A percentile compares a stretch with the other conserved stretches of the same genome.
Conservation (phyloP, 2,329 filamentous ascomycete genomes). For the Arachnomyces sp. region DNA sequence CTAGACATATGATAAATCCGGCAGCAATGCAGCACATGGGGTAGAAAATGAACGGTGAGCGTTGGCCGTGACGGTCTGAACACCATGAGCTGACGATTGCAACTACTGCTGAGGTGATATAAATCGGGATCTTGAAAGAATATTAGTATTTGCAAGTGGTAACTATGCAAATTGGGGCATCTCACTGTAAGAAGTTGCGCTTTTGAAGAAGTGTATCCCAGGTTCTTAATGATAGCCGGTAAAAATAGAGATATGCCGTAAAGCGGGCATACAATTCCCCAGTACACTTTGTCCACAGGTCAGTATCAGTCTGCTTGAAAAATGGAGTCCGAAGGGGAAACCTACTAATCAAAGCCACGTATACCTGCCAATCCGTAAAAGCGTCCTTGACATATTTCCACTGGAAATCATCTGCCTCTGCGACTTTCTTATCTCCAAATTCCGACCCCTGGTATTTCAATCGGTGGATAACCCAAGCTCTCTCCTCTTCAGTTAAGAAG, state of each 20-base stretch:
- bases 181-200: conserved; percentile 33
- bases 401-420: conserved; percentile 26
- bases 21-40: conserved; percentile 47
- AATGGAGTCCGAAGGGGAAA: neutral
- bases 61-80: conserved; percentile 48
- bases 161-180: neutral
- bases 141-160: neutral
- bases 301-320: conserved; percentile 8
- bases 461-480: conserved; percentile 29
- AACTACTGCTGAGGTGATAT: conserved; percentile 31
- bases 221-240: conserved; percentile 34
- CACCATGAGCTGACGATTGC: conserved; percentile 42
- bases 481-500: conserved; percentile 35
- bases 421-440: conserved; percentile 17
- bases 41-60: conserved; percentile 48
- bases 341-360: conserved; percentile 31
- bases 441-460: conserved; percentile 29
- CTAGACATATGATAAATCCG: conserved; percentile 48
- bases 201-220: conserved; percentile 32
- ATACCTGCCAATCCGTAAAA: conserved; percentile 36
- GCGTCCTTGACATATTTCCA: conserved; percentile 33
- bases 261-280: conserved; percentile 34
- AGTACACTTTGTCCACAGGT: conserved; percentile 27
- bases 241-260: conserved; percentile 35
- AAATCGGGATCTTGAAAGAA: conserved; percentile 26